Evolutionary conservation across 2,329 filamentous ascomycete genomes (phyloP).

Genomic region (Xylaria sp.): DNA sequence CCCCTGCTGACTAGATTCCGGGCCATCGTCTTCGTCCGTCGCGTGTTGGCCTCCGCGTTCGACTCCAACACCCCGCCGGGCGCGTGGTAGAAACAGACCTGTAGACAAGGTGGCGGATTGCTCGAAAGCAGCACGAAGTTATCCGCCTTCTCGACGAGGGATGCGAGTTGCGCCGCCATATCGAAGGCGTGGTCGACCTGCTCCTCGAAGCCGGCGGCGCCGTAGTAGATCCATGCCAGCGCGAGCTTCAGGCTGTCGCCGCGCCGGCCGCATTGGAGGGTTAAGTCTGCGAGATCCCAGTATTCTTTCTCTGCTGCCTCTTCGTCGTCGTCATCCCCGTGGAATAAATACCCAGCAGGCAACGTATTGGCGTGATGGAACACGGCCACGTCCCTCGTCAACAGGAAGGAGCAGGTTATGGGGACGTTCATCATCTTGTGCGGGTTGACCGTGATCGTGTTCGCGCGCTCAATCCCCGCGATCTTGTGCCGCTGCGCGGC

Average conservation of each 20-base stretch:
- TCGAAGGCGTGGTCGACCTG: conserved; percentile 79
- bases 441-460: conserved; percentile 88
- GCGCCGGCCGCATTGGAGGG: conserved; percentile 89
- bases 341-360: conserved; percentile 86
- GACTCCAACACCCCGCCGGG: conserved; percentile 62
- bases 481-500: conserved; percentile 70
- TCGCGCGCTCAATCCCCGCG: conserved; percentile 75
- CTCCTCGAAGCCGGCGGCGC: conserved; percentile 74
- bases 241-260: conserved; percentile 90
- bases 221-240: conserved; percentile 90
- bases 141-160: conserved; percentile 61
- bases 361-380: conserved; percentile 89
- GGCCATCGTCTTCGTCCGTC: conserved; percentile 61
- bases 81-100: conserved; percentile 93
- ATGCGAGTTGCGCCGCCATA: conserved; percentile 74
- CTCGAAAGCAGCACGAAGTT: conserved; percentile 78
- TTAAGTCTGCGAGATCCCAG: conserved; percentile 92
- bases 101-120: conserved; percentile 85
- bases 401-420: conserved; percentile 88
- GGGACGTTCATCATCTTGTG: conserved; percentile 98
- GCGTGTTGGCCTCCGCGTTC: conserved; percentile 58
- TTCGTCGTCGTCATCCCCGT: conserved; percentile 59
- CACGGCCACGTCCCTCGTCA: conserved; percentile 77
- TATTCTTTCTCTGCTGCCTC: conserved; percentile 60
- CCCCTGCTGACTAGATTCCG: conserved; percentile 60